Evolutionary conservation across 2,329 filamentous ascomycete genomes (phyloP), one percentile per base, ranked within the genome.

Genomic region (Fusarium sp.): DNA sequence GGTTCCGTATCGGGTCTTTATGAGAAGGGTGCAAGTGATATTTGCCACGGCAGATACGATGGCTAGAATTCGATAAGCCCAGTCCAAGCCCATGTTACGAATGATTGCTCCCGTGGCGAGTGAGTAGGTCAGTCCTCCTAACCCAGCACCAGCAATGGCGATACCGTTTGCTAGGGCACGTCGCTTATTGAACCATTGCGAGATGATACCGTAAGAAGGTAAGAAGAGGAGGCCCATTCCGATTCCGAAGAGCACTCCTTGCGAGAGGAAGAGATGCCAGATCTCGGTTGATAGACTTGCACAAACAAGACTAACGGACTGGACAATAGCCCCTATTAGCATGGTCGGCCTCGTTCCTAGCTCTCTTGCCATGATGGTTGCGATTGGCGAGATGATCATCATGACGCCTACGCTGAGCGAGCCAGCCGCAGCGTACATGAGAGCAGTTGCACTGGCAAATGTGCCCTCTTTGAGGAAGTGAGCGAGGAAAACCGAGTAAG

Each of bases 191-290:
- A 91, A 91, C 88, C 88, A 91, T 67, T 90, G 88, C 1, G 88
- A 84, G 0, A 87, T 79, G 3, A 90, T 83, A 1, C 84, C 84
- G 1, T 88, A 85, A 5, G 81, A 82, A 1, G 84, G 84, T 0
- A 89, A 84, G 67, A 88, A 90, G 1, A 87, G 75, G 46, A 90
- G 86, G 0, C 88, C 88, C 80, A 90, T 86, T 1, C 88, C 89
- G 61, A 84, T 80, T 1, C 89, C 88, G 53, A 90, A 89, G 56
- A 85, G 84, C 1, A 89, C 73, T 1, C 88, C 88, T 64, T 90
- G 88, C 3, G 80, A 82, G 0, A 91, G 79, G 59, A 89, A 89
- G 0, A 91, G 78, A 11, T 90, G 88, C 88, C 87, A 90, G 14
- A 88, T 84, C 10, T 81, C 57, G 1, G 71, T 81, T 0, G 86